Base-by-base conservation (phyloP, 140 eudicot genomes). In the Oenanthe javanica region DNA sequence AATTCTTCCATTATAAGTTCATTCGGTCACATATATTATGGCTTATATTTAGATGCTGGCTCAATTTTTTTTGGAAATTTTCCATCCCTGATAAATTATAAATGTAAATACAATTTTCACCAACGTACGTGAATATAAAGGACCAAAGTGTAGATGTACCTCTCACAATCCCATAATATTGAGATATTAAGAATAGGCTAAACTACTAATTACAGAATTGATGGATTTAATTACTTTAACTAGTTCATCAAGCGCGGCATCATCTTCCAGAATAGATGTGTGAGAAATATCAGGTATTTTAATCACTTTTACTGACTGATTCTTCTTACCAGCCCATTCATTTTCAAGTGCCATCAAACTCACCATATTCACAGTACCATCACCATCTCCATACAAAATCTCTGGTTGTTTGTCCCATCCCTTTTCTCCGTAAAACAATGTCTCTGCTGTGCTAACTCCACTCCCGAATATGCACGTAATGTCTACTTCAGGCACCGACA, bases 351-450 rank as follows among this genome's bases (percentile, higher is more conserved):
- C 94, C 83, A 89, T 23, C 87, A 94, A 87, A 82, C 98, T 94
- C 36, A 70, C 82, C 89, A 92, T 86, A 66, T 94, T 94, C 79
- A 94, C 98, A 12, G 97, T 94, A 42, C 98, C 98, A 82, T 94
- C 97, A 2, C 98, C 98, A 72, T 94, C 96, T 13, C 98, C 98
- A 23, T 87, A 87, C 77, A 79, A 73, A 14, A 94, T 84, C 47
- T 89, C 89, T 4, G 98, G 97, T 79, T 89, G 87, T 91, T 88
- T 71, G 71, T 92, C 98, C 18, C 86, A 94, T 63, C 94, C 98
- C 3, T 66, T 79, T 0, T 85, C 88, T 36, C 87, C 92, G 61
- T 92, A 94, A 71, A 89, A 76, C 95, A 94, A 85, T 51, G 87
- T 90, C 84, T 90, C 98, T 0, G 95, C 75, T 4, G 97, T 94